Conservation (phyloP, 106 monocot species). For the Phalaenopsis aphrodite region DNA sequence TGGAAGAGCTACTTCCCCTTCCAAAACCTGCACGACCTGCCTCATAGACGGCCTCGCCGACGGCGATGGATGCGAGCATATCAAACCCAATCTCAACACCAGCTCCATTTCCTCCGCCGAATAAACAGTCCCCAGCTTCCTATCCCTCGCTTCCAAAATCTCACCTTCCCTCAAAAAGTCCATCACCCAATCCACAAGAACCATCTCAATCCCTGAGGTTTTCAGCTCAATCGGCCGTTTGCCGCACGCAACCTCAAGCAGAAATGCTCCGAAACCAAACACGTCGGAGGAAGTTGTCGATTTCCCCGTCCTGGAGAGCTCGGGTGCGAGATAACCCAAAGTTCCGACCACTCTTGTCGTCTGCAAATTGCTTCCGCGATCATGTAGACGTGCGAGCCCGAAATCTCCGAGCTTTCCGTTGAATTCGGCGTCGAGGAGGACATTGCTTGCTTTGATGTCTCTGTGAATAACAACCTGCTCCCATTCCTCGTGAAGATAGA, state of each 20-base stretch:
- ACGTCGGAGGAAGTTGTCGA: conserved; percentile 13
- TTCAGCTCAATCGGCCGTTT: conserved; percentile 16
- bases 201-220: neutral
- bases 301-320: conserved; percentile 15
- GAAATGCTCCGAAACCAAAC: conserved; percentile 18
- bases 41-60: conserved; percentile 16
- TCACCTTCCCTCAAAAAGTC: conserved; percentile 10
- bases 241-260: conserved; percentile 23
- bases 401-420: conserved; percentile 20
- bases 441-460: conserved; percentile 45
- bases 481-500: conserved; percentile 25
- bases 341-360: conserved; percentile 21
- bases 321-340: conserved; percentile 18
- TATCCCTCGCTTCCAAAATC: conserved; percentile 9
- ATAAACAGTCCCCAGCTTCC: neutral
- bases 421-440: conserved; percentile 15
- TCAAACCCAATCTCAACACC: conserved; percentile 15
- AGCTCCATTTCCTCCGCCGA: conserved; percentile 10
- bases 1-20: conserved; percentile 12
- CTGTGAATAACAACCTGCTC: conserved; percentile 32
- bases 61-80: conserved; percentile 20
- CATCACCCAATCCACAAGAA: conserved; percentile 17
- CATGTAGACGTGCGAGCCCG: conserved; percentile 19
- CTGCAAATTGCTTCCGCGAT: conserved; percentile 20
- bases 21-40: conserved; percentile 18